These are phyloP conservation scores for Penicillium daleae DNA, from an alignment of 495 filamentous ascomycete species.

Conservation along the genomic window DNA sequence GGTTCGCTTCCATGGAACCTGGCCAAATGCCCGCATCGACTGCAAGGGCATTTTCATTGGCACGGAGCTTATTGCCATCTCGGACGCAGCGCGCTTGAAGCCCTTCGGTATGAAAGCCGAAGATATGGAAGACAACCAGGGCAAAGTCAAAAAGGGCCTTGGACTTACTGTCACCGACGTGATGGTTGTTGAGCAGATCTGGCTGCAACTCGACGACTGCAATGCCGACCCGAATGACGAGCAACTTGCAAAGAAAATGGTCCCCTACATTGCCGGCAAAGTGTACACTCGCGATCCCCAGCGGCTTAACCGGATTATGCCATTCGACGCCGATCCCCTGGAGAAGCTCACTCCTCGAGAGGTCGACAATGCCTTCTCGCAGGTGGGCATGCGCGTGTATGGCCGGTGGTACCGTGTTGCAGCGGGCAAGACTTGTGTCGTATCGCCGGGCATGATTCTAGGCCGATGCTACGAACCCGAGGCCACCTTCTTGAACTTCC, in stretches of 20 bases:
- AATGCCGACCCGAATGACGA: slow-evolving; percentile 48
- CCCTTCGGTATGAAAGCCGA: slow-evolving; percentile 27
- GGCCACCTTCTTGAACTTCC: slow-evolving; percentile 51
- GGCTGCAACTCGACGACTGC: slow-evolving; percentile 45
- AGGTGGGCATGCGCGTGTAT: slow-evolving; percentile 47
- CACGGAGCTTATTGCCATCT: slow-evolving; percentile 54
- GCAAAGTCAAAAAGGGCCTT: slow-evolving; percentile 1
- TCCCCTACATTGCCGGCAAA: slow-evolving; percentile 50
- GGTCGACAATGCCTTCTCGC: slow-evolving; percentile 39
- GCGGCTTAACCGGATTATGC: slow-evolving; percentile 28
- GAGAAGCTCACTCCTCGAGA: slow-evolving; percentile 38
- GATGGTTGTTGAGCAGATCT: slow-evolving; percentile 55
- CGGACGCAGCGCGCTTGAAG: slow-evolving; percentile 57
- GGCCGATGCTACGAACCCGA: slow-evolving; percentile 59
- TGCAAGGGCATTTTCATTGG: slow-evolving; percentile 61
- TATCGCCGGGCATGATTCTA: slow-evolving; percentile 55
- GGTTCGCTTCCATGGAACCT: slow-evolving; percentile 53
- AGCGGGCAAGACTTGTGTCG: slow-evolving; percentile 37
- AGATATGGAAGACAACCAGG: slow-evolving; percentile 14
- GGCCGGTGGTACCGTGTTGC: slow-evolving; percentile 54
- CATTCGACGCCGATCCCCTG: slow-evolving; percentile 25
- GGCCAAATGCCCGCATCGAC: slow-evolving; percentile 56
- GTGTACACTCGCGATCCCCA: slow-evolving; percentile 49
- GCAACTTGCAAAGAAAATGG: slow-evolving; percentile 46
- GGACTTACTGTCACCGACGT: slow-evolving; percentile 47